These are phyloP conservation scores for Trichoderma polysporum DNA, from an alignment of 2,329 filamentous ascomycete genomes.

Conservation along the genomic window DNA sequence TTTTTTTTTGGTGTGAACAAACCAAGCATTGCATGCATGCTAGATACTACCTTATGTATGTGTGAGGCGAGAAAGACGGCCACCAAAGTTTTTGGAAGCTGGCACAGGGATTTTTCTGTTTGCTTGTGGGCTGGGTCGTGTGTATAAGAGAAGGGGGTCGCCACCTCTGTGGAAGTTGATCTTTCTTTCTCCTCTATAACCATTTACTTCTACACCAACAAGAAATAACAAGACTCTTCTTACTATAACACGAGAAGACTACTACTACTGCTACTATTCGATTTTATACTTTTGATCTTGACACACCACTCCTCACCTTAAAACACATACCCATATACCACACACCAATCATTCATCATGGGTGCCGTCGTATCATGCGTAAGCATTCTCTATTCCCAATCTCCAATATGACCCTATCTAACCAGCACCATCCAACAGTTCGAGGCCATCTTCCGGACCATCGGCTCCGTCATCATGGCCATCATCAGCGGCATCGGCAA, in stretches of 20 bases:
- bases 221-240: too few relatives aligned
- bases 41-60: not conserved
- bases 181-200: not conserved
- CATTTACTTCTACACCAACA: not conserved
- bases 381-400: slow-evolving; percentile 43
- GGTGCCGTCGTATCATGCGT: slow-evolving; percentile 83
- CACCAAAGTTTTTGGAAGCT: not conserved
- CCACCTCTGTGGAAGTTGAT: not conserved
- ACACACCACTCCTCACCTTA: not conserved
- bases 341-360: slow-evolving; percentile 50
- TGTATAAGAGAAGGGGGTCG: slow-evolving; percentile 14
- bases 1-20: not conserved
- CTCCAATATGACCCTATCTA: slow-evolving; percentile 9
- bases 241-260: not conserved
- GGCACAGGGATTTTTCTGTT: not conserved
- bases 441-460: slow-evolving; percentile 58
- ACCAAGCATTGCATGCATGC: not conserved
- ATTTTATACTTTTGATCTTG: not conserved
- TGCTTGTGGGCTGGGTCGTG: not conserved
- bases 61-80: not conserved
- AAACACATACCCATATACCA: not conserved
- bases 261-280: not conserved
- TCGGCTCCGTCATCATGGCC: slow-evolving; percentile 66
- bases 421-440: slow-evolving; percentile 45
- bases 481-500: slow-evolving; percentile 65